phyloP scores from a whole-genome alignment of 2,329 filamentous ascomycete species.

The Emergomyces africanus region DNA sequence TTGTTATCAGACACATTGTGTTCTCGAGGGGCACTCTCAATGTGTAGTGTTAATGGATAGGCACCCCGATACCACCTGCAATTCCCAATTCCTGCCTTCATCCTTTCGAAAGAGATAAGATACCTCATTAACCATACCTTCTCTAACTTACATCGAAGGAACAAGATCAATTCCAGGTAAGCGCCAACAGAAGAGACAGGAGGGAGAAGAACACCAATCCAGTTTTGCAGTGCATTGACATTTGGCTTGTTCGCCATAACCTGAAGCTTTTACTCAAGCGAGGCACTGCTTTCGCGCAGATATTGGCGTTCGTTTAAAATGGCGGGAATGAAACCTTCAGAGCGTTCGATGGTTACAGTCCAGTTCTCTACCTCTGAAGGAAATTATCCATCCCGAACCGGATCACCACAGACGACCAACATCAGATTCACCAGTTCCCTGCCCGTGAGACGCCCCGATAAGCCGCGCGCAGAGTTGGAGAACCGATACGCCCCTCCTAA shows the following conservation, averaged over 20 bases:
- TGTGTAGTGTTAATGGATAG: neutral
- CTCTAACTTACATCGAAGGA: neutral
- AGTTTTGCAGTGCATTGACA: conserved; percentile 1
- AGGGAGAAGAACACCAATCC: neutral
- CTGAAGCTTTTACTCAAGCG: neutral
- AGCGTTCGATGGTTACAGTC: neutral
- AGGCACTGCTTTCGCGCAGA: neutral
- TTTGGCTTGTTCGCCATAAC: neutral
- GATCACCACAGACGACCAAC: neutral
- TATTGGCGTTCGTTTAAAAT: neutral
- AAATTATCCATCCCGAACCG: neutral
- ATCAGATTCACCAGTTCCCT: conserved; percentile 1
- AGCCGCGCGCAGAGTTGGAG: neutral
- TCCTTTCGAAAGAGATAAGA: neutral
- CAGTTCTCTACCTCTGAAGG: neutral
- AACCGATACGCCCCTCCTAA: neutral
- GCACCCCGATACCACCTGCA: neutral
- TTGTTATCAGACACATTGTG: neutral
- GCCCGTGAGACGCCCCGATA: neutral
- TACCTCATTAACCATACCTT: neutral
- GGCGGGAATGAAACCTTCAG: neutral
- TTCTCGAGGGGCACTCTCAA: neutral
- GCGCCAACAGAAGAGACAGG: neutral
- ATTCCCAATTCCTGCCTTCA: neutral
- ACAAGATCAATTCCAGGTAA: conserved; percentile 3